Base-by-base conservation (phyloP, 306 rosid genomes). In the Sindora glabra region DNA sequence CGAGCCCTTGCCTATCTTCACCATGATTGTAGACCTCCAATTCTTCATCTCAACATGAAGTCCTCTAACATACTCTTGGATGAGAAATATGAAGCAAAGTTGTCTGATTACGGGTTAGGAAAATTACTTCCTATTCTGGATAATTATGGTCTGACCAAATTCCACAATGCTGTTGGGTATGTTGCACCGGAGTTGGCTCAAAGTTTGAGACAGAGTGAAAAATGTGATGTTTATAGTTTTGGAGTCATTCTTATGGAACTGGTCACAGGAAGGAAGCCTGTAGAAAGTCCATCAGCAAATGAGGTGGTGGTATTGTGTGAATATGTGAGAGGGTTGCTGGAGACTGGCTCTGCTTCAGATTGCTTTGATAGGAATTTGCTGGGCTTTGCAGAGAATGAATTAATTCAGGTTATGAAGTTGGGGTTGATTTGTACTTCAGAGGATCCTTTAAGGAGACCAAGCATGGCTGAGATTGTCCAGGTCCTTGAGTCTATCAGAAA, bases 101-200 rank as follows among this genome's bases (percentile, higher is more conserved):
- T 94, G 69, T 94, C 95, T 4, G 97, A 94, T 79, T 94, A 78
- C 49, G 99, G 99, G 14, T 67, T 94, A 64, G 95, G 81, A 13
- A 94, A 86, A 74, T 72, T 94, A 70, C 96, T 94, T 66, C 97
- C 99, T 29, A 77, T 89, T 68, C 80, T 89, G 84, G 95, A 82
- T 65, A 83, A 85, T 30, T 69, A 86, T 12, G 95, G 86, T 56
- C 41, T 83, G 53, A 92, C 96, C 59, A 86, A 86, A 64, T 89
- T 76, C 75, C 99, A 88, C 81, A 89, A 57, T 34, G 81, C 79
- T 0, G 95, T 94, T 7, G 99, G 99, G 13, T 94, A 94, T 38
- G 97, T 94, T 40, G 99, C 99, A 7, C 99, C 97, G 4, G 99
- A 94, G 79, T 75, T 94, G 64, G 90, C 97, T 61, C 97, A 94